A percentile compares a stretch with the other conserved stretches of the same genome.
These are phyloP conservation scores for Sclerotinia glacialis DNA, from an alignment of 2,329 filamentous ascomycete genomes.

Conservation along the genomic window DNA sequence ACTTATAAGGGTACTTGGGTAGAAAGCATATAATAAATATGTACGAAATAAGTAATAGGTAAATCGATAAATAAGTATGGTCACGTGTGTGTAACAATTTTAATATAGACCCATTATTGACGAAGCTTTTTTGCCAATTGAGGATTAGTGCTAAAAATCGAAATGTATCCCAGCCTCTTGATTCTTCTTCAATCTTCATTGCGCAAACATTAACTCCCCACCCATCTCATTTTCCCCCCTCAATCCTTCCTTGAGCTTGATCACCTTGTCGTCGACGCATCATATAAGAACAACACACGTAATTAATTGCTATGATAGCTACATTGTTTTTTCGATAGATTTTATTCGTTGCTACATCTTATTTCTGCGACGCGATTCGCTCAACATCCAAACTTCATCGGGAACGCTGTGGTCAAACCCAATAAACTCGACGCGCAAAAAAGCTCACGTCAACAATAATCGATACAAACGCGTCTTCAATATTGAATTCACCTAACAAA, in stretches of 20 bases:
- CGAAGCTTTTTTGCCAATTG: neutral
- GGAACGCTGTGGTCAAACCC: neutral
- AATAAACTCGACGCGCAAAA: conserved; percentile 16
- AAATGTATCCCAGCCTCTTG: conserved; percentile 21
- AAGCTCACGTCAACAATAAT: conserved; percentile 4
- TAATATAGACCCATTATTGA: neutral
- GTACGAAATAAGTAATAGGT: too few relatives aligned
- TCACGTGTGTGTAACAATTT: neutral
- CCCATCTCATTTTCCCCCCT: conserved; percentile 6
- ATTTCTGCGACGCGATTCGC: conserved; percentile 5
- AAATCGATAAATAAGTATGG: too few relatives aligned
- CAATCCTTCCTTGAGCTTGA: conserved; percentile 8
- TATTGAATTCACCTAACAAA: neutral
- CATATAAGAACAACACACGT: neutral
- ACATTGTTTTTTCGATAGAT: neutral
- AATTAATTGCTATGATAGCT: neutral
- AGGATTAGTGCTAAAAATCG: neutral
- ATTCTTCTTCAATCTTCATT: conserved; percentile 20
- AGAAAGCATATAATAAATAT: too few relatives aligned
- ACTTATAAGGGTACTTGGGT: neutral
- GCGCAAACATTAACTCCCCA: conserved; percentile 13
- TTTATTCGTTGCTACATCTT: conserved; percentile 7
- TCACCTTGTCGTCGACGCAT: conserved; percentile 4
- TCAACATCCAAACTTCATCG: neutral
- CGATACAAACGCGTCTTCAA: conserved; percentile 13